Conservation (phyloP, 2,329 filamentous ascomycete species). For the Amauroascus verrucosus region DNA sequence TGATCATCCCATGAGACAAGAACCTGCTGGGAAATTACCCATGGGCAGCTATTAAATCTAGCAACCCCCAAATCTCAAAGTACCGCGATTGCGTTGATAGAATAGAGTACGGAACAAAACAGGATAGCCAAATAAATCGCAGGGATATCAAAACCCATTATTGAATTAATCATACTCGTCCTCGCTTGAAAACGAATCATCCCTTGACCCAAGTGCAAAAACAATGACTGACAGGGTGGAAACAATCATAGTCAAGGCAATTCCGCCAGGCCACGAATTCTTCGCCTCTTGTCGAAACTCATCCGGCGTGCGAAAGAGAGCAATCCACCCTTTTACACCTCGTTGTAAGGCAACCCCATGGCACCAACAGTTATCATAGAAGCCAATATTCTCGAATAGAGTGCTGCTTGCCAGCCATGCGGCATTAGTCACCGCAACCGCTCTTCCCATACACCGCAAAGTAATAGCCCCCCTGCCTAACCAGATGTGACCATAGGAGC, state of each 20-base stretch:
- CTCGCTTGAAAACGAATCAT: not conserved
- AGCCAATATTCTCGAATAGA: slow-evolving; percentile 3
- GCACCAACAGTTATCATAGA: slow-evolving; percentile 8
- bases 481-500: not conserved
- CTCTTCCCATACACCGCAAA: not conserved
- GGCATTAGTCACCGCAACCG: not conserved
- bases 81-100: not conserved
- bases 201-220: slow-evolving; percentile 1
- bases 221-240: slow-evolving; percentile 2
- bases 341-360: not conserved
- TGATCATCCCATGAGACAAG: not conserved
- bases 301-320: not conserved
- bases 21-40: not conserved
- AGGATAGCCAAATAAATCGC: not conserved
- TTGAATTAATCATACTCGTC: slow-evolving; percentile 5
- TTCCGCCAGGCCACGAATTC: slow-evolving; percentile 7
- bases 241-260: slow-evolving; percentile 8
- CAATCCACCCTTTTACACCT: not conserved
- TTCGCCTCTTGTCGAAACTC: slow-evolving; percentile 7
- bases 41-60: not conserved
- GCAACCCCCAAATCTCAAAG: not conserved
- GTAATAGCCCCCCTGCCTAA: not conserved
- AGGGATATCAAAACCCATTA: not conserved
- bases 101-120: not conserved
- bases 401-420: slow-evolving; percentile 2